Base-by-base conservation (phyloP, 164 flowering plant genomes). In the Pachysandra terminalis region DNA sequence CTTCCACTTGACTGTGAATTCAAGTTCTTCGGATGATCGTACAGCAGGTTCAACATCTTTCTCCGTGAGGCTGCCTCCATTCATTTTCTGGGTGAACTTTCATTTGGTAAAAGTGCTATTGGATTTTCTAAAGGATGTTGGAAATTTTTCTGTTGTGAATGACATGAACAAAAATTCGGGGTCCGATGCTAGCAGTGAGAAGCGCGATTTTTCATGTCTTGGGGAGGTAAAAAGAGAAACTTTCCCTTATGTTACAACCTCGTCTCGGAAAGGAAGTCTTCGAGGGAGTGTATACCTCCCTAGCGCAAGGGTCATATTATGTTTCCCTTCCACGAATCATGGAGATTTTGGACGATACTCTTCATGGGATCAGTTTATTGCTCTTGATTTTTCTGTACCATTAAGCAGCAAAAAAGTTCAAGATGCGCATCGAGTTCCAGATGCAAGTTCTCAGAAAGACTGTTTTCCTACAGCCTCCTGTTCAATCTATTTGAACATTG, bases 61-160 rank as follows among this genome's bases (percentile, higher is more conserved):
- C 74, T 81, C 87, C 32, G 56, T 91, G 71, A 71, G 84, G 70
- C 74, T 96, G 61, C 91, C 99, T 21, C 85, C 85, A 25, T 76
- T 90, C 71, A 70, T 87, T 67, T 73, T 87, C 48, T 96, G 98
- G 99, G 79, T 88, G 55, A 80, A 86, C 74, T 78, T 85, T 70
- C 62, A 79, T 66, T 68, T 84, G 59, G 67, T 90, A 16, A 79
- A 77, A 37, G 66, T 60, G 74, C 40, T 87, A 2, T 52, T 76
- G 58, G 81, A 85, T 77, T 75, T 91, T 57, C 63, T 71, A 25
- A 81, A 74, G 68, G 79, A 79, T 70, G 61, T 85, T 55, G 78
- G n/a, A 64, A 64, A 41, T 65, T 76, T 74, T 67, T 37, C 49
- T 64, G 75, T 75, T 55, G 61, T 54, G 51, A 68, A 58, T 65